Evolutionary conservation across 2,329 filamentous ascomycete species (phyloP).

Genomic region (Aspergillus glaucus): DNA sequence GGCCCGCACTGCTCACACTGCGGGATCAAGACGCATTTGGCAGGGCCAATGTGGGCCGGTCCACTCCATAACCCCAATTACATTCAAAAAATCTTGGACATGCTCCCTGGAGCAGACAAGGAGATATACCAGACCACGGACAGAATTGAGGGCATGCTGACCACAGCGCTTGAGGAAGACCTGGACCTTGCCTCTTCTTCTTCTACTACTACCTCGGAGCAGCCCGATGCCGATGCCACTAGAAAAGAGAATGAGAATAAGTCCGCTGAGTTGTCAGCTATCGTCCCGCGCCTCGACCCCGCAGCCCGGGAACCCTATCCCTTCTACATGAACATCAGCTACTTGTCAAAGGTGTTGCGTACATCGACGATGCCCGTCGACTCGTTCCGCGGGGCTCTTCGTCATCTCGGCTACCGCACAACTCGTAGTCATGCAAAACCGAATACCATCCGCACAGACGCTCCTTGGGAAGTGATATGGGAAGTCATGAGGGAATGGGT

Average conservation of each 20-base stretch:
- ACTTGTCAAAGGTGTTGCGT: slow-evolving; percentile 69
- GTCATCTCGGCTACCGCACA: slow-evolving; percentile 71
- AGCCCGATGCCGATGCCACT: slow-evolving; percentile 4
- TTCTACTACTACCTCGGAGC: slow-evolving; percentile 8
- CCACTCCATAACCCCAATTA: slow-evolving; percentile 80
- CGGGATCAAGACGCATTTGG: slow-evolving; percentile 76
- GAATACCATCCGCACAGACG: slow-evolving; percentile 88
- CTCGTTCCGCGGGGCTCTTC: slow-evolving; percentile 72
- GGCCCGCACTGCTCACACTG: slow-evolving; percentile 72
- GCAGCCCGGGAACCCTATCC: slow-evolving; percentile 66
- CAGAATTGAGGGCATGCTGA: slow-evolving; percentile 86
- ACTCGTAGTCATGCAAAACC: slow-evolving; percentile 83
- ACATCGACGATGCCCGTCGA: slow-evolving; percentile 74
- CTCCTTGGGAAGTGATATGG: slow-evolving; percentile 85
- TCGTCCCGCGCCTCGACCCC: slow-evolving; percentile 49
- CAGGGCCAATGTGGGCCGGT: slow-evolving; percentile 92
- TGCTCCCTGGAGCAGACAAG: slow-evolving; percentile 60
- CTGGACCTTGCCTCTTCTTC: slow-evolving; percentile 19
- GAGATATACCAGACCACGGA: slow-evolving; percentile 71
- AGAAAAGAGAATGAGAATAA: slow-evolving; percentile 11
- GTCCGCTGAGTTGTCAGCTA: slow-evolving; percentile 18
- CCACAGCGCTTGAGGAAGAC: slow-evolving; percentile 75
- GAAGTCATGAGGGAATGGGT: slow-evolving; percentile 91
- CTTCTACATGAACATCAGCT: slow-evolving; percentile 78
- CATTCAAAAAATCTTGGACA: slow-evolving; percentile 68